These are phyloP conservation scores for Excoecaria agallocha DNA, from an alignment of 345 rosid species.

Conservation along the genomic window DNA sequence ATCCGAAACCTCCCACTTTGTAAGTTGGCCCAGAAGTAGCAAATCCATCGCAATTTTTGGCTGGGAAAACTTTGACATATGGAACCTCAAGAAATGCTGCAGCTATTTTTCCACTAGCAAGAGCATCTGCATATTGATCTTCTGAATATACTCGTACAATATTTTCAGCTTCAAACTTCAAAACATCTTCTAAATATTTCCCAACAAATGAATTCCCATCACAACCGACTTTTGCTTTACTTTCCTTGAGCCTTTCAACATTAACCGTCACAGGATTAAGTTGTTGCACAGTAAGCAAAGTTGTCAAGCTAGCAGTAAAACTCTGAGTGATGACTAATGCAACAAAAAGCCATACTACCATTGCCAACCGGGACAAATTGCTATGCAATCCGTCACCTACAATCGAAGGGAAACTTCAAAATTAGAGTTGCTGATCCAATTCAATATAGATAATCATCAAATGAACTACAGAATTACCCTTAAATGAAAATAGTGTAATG, in stretches of 20 bases:
- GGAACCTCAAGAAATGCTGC: slow-evolving; percentile 30
- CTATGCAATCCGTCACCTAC: slow-evolving; percentile 22
- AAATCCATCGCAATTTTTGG: slow-evolving; percentile 28
- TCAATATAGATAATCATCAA: not conserved
- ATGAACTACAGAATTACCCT: slow-evolving; percentile 7
- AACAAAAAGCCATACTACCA: slow-evolving; percentile 24
- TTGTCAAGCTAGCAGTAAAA: slow-evolving; percentile 24
- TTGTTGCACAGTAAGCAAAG: slow-evolving; percentile 19
- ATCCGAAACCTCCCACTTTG: slow-evolving; percentile 31
- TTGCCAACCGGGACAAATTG: slow-evolving; percentile 25
- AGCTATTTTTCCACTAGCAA: slow-evolving; percentile 15
- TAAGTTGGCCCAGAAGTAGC: slow-evolving; percentile 11
- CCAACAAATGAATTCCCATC: slow-evolving; percentile 30
- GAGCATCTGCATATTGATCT: slow-evolving; percentile 18
- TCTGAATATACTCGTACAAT: slow-evolving; percentile 4
- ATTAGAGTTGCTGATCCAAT: not conserved
- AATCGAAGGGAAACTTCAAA: not conserved
- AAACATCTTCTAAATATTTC: slow-evolving; percentile 15
- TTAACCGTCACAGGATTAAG: not conserved
- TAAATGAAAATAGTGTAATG: slow-evolving; percentile 27
- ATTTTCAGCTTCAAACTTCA: slow-evolving; percentile 15
- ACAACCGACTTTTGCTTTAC: slow-evolving; percentile 28
- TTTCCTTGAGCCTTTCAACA: slow-evolving; percentile 10
- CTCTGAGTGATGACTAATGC: slow-evolving; percentile 30
- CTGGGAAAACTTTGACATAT: slow-evolving; percentile 23